Evolutionary conservation across 2,329 filamentous ascomycete genomes (phyloP).

Genomic region (Grosmannia huntii): DNA sequence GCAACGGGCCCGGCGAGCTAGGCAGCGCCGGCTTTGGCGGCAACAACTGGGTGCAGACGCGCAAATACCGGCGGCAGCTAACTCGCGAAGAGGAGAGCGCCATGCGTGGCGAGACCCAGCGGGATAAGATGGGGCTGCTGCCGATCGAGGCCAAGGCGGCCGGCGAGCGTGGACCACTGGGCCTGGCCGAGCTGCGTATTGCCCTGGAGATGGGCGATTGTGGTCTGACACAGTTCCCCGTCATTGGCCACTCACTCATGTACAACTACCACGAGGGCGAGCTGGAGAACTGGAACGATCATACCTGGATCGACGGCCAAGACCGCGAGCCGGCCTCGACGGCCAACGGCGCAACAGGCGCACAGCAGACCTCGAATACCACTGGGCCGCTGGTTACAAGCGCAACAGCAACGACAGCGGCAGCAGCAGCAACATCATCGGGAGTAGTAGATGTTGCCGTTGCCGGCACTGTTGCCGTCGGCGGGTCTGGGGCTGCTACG

Average conservation of each 20-base stretch:
- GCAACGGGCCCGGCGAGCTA: constrained; percentile 50
- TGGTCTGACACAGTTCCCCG: constrained; percentile 64
- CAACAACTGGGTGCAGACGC: constrained; percentile 63
- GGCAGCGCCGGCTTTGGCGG: constrained; percentile 52
- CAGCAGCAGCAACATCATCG: not conserved
- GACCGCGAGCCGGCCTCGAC: constrained; percentile 13
- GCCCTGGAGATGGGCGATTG: constrained; percentile 64
- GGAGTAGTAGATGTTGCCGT: not conserved
- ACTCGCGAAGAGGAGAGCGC: constrained; percentile 62
- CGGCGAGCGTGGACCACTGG: constrained; percentile 56
- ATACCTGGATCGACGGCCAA: constrained; percentile 35
- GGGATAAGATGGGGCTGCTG: constrained; percentile 65
- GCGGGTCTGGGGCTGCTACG: not conserved
- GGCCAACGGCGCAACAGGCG: not conserved
- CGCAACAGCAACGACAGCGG: not conserved
- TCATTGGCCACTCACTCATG: constrained; percentile 57
- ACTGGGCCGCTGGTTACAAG: not conserved
- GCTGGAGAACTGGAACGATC: constrained; percentile 52
- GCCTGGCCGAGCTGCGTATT: constrained; percentile 66
- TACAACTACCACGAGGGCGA: constrained; percentile 65
- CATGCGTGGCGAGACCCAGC: constrained; percentile 57
- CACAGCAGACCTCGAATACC: not conserved
- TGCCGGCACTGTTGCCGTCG: not conserved
- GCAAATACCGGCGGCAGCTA: constrained; percentile 63
- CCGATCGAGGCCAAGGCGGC: constrained; percentile 72